A percentile compares a stretch with the other conserved stretches of the same genome.
Evolutionary conservation across 140 eudicot genomes (phyloP).

Genomic region (Anethum foeniculum): DNA sequence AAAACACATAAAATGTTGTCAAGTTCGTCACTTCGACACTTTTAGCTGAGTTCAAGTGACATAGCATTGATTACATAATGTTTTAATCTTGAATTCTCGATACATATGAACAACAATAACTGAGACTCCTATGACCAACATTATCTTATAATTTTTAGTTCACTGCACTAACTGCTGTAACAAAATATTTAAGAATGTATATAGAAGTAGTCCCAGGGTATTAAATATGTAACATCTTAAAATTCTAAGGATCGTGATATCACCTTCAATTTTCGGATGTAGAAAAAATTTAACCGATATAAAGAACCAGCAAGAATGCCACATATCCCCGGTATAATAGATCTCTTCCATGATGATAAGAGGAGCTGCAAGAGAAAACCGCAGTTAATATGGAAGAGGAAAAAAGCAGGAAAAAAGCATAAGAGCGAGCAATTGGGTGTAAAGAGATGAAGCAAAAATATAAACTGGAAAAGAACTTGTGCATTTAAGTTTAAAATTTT

Average conservation of each 20-base stretch:
- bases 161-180: neutral
- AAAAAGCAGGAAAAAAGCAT: neutral
- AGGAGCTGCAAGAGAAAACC: slow-evolving; percentile 56
- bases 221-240: neutral
- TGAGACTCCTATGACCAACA: neutral
- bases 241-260: neutral
- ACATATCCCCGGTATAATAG: slow-evolving; percentile 81
- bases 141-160: neutral
- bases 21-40: neutral
- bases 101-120: neutral
- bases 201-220: neutral
- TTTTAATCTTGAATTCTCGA: neutral
- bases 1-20: neutral
- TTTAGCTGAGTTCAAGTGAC: neutral
- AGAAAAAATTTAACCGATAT: slow-evolving; percentile 64
- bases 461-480: neutral
- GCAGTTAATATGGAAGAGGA: neutral
- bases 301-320: slow-evolving; percentile 87
- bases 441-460: neutral
- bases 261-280: slow-evolving; percentile 80
- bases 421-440: neutral
- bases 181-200: neutral
- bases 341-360: slow-evolving; percentile 90
- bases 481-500: neutral
- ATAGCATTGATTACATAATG: neutral